Base-by-base conservation (phyloP, 1,284 basidiomycete genomes). In the Cutaneotrichosporon cavernicola region DNA sequence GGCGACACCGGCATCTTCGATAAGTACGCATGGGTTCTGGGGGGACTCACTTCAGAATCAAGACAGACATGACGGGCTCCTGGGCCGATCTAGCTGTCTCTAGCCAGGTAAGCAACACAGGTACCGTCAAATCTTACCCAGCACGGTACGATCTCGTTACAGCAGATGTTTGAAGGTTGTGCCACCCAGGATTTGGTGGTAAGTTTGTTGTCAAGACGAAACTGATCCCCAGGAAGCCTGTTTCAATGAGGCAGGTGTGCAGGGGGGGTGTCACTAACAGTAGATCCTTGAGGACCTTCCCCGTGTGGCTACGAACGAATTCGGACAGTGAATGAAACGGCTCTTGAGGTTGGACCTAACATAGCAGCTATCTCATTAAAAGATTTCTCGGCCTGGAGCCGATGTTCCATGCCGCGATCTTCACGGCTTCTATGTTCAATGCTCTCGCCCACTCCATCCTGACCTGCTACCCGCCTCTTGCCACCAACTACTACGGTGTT, bases 101-200 rank as follows among this genome's bases (percentile, higher is more conserved):
- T 49, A 78, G 77, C 47, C 76, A 78, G 69, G 76, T 75, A 47
- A 57, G 67, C 18, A 0, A 47, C 5, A 21, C 36, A 1, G 1
- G 2, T 22, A 18, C 11, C 18, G 2, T 14, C 26, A 4, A 5
- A 18, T 43, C 68, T 69, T 31, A 69, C 38, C 2, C 47, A 78
- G 76, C 73, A 78, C 60, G 76, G 75, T 13, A 76, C 76, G 1
- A 78, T 78, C 55, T 76, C 77, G 1, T 75, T 76, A 26, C 77
- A 78, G 56, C 77, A 78, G 58, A 72, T 78, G 18, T 77, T 77
- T 51, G 77, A 78, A 63, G 73, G 76, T 7, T 78, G 72, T 63
- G 76, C 72, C 9, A 74, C 69, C 36, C 69, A 70, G 40, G 75
- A 75, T 4, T 58, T 78, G 13, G 76, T 74, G 63, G 73, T 74